These are phyloP conservation scores for Conoideocrella luteorostrata DNA, from an alignment of 2,329 filamentous ascomycete genomes.

Conservation along the genomic window DNA sequence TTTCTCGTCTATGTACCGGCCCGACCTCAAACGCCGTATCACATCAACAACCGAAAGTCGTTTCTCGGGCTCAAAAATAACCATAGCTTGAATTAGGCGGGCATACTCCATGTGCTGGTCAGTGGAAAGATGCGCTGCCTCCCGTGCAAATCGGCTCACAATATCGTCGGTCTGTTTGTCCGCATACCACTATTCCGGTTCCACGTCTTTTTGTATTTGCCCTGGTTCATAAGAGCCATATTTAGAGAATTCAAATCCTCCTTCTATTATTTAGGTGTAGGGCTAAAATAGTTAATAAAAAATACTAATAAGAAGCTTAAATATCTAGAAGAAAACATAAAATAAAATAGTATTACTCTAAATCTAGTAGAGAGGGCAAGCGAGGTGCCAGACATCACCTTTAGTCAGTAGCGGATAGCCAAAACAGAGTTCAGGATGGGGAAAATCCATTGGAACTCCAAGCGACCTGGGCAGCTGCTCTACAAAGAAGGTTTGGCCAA, in stretches of 20 bases:
- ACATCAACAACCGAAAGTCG: slow-evolving; percentile 5
- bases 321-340: slow-evolving; percentile 5
- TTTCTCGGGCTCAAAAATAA: slow-evolving; percentile 5
- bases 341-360: slow-evolving; percentile 1
- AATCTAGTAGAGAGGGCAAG: slow-evolving; percentile 6
- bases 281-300: slow-evolving; percentile 2
- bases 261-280: slow-evolving; percentile 6
- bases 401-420: slow-evolving; percentile 5
- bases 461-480: slow-evolving; percentile 6
- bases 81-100: slow-evolving; percentile 6
- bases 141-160: slow-evolving; percentile 4
- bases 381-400: slow-evolving; percentile 9
- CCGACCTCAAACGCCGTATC: slow-evolving; percentile 5
- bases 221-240: slow-evolving; percentile 6
- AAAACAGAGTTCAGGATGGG: slow-evolving; percentile 10
- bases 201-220: not conserved
- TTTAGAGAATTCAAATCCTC: slow-evolving; percentile 2
- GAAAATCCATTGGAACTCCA: slow-evolving; percentile 8
- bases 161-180: not conserved
- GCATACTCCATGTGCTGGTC: slow-evolving; percentile 1
- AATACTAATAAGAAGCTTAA: slow-evolving; percentile 6
- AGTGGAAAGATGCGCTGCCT: slow-evolving; percentile 6
- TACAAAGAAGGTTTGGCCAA: slow-evolving; percentile 8
- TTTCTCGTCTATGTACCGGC: too few relatives aligned
- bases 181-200: slow-evolving; percentile 9